These are phyloP conservation scores for Citrus hindsii DNA, from an alignment of 345 rosid genomes.

Conservation along the genomic window DNA sequence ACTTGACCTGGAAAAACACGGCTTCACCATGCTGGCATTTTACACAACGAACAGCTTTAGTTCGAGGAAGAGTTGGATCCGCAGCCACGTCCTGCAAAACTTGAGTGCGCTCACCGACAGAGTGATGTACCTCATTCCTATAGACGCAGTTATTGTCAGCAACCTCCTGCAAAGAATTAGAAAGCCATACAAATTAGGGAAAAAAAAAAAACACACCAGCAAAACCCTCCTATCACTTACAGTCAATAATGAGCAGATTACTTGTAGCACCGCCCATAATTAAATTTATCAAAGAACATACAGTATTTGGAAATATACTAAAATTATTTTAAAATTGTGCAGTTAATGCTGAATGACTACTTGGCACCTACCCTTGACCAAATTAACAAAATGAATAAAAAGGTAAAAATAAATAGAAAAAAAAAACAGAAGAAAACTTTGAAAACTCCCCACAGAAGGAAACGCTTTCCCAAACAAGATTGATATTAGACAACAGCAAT, in stretches of 20 bases:
- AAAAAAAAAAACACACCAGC: background rate
- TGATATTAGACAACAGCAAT: background rate
- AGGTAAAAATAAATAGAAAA: background rate
- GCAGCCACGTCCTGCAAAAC: slow-evolving; percentile 66
- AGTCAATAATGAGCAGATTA: background rate
- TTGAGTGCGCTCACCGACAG: slow-evolving; percentile 64
- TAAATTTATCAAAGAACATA: background rate
- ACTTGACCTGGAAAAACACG: slow-evolving; percentile 66
- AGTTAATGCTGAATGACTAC: background rate
- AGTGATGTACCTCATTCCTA: slow-evolving; percentile 68
- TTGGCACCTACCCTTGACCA: background rate
- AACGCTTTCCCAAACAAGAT: background rate
- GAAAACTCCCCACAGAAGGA: background rate
- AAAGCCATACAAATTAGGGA: background rate
- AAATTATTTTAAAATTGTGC: background rate
- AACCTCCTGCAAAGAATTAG: slow-evolving; percentile 42
- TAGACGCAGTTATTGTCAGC: slow-evolving; percentile 60
- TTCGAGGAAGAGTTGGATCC: slow-evolving; percentile 82
- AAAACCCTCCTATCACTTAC: background rate
- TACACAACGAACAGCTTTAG: slow-evolving; percentile 52
- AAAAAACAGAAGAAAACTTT: background rate
- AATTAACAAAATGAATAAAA: background rate
- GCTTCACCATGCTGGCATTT: slow-evolving; percentile 57
- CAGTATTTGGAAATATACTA: background rate
- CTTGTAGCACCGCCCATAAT: background rate